A percentile compares a stretch with the other conserved stretches of the same genome.
These are phyloP conservation scores for Neonectria hederae DNA, from an alignment of 2,329 filamentous ascomycete species.

Conservation along the genomic window DNA sequence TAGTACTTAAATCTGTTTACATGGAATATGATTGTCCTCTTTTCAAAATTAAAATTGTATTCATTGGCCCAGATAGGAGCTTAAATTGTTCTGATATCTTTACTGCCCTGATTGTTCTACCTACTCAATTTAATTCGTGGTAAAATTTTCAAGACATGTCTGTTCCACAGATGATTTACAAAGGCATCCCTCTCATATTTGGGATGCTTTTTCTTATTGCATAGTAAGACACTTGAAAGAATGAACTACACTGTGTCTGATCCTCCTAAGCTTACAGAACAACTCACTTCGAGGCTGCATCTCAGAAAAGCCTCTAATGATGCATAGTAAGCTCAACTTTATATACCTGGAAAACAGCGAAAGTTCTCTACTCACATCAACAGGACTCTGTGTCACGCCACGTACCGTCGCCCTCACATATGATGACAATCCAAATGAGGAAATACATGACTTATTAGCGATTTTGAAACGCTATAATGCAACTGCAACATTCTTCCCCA, in stretches of 20 bases:
- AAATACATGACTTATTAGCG: slow-evolving; percentile 8
- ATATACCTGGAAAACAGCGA: not conserved
- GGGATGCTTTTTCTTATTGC: not conserved
- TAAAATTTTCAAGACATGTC: not conserved
- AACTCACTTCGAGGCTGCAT: not conserved
- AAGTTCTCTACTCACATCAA: not conserved
- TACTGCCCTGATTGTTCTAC: not conserved
- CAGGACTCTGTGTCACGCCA: slow-evolving; percentile 4
- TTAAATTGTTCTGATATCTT: not conserved
- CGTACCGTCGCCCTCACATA: slow-evolving; percentile 11
- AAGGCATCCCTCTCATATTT: not conserved
- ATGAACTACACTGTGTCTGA: not conserved
- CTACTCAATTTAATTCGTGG: not conserved
- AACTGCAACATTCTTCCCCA: slow-evolving; percentile 10
- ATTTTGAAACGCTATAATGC: slow-evolving; percentile 11
- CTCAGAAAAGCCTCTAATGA: not conserved
- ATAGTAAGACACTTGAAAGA: not conserved
- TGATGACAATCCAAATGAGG: slow-evolving; percentile 7
- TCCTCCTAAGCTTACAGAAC: not conserved
- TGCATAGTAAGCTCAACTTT: not conserved
- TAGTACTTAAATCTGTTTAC: not conserved
- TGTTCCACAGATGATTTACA: not conserved
- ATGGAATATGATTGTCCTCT: not conserved
- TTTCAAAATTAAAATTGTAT: not conserved
- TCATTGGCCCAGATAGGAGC: not conserved